Evolutionary conservation across 768 basidiomycete genomes (phyloP).

Genomic region (Phylloporus rhodoxanthus): DNA sequence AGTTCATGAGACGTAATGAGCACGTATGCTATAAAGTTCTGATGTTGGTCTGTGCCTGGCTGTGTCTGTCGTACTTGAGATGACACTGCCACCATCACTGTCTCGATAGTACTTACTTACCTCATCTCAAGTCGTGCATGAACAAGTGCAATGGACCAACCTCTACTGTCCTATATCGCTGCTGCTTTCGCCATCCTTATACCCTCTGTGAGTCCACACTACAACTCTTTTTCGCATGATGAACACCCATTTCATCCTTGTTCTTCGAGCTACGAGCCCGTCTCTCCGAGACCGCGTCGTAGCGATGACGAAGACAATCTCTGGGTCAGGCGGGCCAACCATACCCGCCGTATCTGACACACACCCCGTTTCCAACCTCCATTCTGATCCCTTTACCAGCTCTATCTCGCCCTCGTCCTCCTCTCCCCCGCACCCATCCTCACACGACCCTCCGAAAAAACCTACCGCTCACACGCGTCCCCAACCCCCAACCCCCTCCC

Average conservation of each 20-base stretch:
- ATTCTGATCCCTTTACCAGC: slow-evolving; percentile 40
- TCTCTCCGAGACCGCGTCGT: slow-evolving; percentile 43
- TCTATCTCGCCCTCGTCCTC: slow-evolving; percentile 62
- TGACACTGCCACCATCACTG: not conserved
- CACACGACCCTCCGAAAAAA: slow-evolving; percentile 60
- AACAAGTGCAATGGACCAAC: slow-evolving; percentile 22
- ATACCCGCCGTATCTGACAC: too few relatives aligned
- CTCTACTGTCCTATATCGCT: slow-evolving; percentile 18
- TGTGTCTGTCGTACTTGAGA: too few relatives aligned
- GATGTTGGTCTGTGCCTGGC: too few relatives aligned
- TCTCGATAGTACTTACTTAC: too few relatives aligned
- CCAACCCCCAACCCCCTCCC: slow-evolving; percentile 51
- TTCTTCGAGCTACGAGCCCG: slow-evolving; percentile 77
- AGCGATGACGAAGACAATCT: slow-evolving; percentile 52
- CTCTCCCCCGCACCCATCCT: slow-evolving; percentile 70
- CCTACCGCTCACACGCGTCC: slow-evolving; percentile 54
- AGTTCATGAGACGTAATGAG: too few relatives aligned
- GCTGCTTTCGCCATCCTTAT: slow-evolving; percentile 19
- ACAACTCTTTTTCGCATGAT: slow-evolving; percentile 36
- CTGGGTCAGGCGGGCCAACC: slow-evolving; percentile 33
- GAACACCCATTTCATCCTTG: slow-evolving; percentile 80
- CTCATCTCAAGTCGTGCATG: slow-evolving; percentile 3
- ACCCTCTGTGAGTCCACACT: slow-evolving; percentile 26
- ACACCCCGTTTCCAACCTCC: slow-evolving; percentile 32
- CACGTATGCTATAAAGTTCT: too few relatives aligned